Conservation (phyloP, 2,329 filamentous ascomycete genomes). For the Trichoderma sp. region DNA sequence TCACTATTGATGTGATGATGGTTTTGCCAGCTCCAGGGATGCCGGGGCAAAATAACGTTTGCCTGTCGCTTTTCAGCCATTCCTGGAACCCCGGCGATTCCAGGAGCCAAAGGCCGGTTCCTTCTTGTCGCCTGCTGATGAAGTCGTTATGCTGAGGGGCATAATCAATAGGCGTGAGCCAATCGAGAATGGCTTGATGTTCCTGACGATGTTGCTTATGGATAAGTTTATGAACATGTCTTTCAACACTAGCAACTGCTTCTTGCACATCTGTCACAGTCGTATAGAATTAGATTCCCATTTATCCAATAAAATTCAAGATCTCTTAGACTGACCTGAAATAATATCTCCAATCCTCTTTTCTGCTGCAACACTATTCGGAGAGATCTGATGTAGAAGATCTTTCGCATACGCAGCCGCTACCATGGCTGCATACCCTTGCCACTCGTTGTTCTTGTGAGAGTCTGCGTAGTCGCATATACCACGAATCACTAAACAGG, state of each 20-base stretch:
- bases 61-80: neutral
- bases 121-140: neutral
- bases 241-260: neutral
- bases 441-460: neutral
- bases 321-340: neutral
- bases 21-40: neutral
- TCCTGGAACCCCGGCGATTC: neutral
- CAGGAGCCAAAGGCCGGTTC: slow-evolving; percentile 1
- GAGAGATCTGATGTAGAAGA: neutral
- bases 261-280: neutral
- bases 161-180: neutral
- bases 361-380: neutral
- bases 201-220: neutral
- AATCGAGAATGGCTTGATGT: neutral
- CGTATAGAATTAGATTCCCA: neutral
- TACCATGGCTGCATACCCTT: neutral
- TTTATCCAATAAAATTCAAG: rapidly evolving
- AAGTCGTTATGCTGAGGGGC: neutral
- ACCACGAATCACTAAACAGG: neutral
- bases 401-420: neutral
- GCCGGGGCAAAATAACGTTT: neutral
- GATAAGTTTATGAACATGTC: neutral
- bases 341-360: neutral
- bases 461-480: neutral
- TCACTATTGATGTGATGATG: neutral